Base-by-base conservation (phyloP, 768 basidiomycete genomes). In the Lepiota brunneoincarnata region DNA sequence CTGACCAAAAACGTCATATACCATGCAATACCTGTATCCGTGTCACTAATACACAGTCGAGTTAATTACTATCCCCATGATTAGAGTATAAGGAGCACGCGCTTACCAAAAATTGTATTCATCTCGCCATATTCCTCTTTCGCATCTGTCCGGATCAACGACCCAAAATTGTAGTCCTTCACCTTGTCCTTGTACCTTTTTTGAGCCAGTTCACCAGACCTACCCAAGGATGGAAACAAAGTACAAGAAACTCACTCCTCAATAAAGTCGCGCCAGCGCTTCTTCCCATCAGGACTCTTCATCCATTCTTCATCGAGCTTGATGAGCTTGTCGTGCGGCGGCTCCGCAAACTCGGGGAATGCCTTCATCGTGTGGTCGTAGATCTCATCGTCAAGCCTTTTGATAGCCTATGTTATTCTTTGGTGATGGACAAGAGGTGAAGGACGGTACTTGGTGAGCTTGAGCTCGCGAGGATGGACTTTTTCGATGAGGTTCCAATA, bases 161-260 rank as follows among this genome's bases (percentile, higher is more conserved):
- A 98, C 17, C 97, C 97, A 71, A 98, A 98, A 78, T 98, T 98
- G 73, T 89, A 92, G 60, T 98, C 93, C 64, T 89, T 88, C 50
- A 98, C 76, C 64, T 88, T 90, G 55, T 89, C 86, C 72, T 96
- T 89, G 72, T 95, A 97, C 55, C 91, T 91, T 47, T 14, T 4
- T 9, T 28, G 26, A 28, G 26, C 26, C 26, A 7, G 26, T 5
- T 24, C 38, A 17, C 15, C 37, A 57, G 31, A 34, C 23, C 2
- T 24, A 10, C 12, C 20, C 17, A 40, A 3, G 36, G 40, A 34
- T 47, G 26, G 45, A 20, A 14, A 12, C 9, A 14, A 23, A 39
- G 3, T 2, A 34, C 11, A 45, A 9, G n/a, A 9, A 48, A 54
- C 72, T 56, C 63, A 93, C 86, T 76, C 67, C 56, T 80, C 79